Evolutionary conservation across 805 yeast genomes (phyloP), one percentile per base, ranked within the genome.

Genomic region (Candida schatavii): DNA sequence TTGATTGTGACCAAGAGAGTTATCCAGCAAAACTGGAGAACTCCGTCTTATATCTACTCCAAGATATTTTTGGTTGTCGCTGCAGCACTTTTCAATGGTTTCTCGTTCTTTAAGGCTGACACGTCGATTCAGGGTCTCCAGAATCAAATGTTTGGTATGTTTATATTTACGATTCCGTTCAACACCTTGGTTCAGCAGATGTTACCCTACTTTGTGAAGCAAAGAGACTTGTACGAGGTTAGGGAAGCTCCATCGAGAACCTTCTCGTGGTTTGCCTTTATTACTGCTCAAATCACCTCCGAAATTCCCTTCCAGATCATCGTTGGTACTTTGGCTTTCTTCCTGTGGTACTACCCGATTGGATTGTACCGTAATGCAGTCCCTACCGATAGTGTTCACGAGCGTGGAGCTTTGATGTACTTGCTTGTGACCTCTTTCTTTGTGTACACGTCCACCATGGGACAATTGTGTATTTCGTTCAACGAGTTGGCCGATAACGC

Each of bases 1-100:
- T 31, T 46, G 5, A 36, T 52, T 49, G 68, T 46, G 41, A 55
- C 56, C 36, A 43, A 46, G 45, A 57, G 65, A 51, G 51, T 50
- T 26, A 37, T 57, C 30, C 52, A 55, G 42, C 60, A 56, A 41
- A 47, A 56, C 62, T 81, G 78, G 77, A 73, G 93, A 60, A 73
- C 81, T 47, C 84, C 82, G 4, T 56, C 66, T 21, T 84, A 85
- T 56, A 72, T 85, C 48, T 68, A 72, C 59, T 70, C 91, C 28
- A 86, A 85, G 64, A 50, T 79, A 19, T 66, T 70, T 51, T 74
- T 85, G 62, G 72, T 79, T 46, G 56, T 72, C 27, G 56, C 75
- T 14, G 70, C 80, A 35, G 79, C 87, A 30, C 54, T 85, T 14
- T 81, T 83, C 56, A 75, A 81, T 47, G 95, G 95, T 33, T 86